These are phyloP conservation scores for Candolleomyces efflorescens DNA, from an alignment of 768 basidiomycete genomes.

Conservation along the genomic window DNA sequence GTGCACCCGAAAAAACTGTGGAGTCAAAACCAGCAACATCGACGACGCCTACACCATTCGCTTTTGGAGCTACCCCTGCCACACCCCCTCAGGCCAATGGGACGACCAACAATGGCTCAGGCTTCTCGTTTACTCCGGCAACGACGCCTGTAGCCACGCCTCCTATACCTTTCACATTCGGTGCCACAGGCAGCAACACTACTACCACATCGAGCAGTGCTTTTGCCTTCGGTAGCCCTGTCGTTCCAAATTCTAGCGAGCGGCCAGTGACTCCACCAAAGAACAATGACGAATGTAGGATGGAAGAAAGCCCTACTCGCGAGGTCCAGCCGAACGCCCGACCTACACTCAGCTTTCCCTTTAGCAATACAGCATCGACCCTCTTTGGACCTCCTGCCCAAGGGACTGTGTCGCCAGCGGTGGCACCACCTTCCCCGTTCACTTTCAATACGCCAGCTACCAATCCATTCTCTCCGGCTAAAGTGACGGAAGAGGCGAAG, in stretches of 20 bases:
- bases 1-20: constrained; percentile 7
- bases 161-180: constrained; percentile 45
- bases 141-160: constrained; percentile 19
- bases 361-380: constrained; percentile 26
- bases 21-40: constrained; percentile 17
- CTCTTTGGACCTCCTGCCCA: constrained; percentile 26
- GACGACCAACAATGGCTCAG: constrained; percentile 12
- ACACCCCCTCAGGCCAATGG: constrained; percentile 26
- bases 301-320: constrained; percentile 80
- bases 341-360: constrained; percentile 46
- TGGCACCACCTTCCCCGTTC: constrained; percentile 26
- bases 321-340: constrained; percentile 47
- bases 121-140: constrained; percentile 40
- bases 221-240: constrained; percentile 49
- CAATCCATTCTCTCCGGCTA: constrained; percentile 47
- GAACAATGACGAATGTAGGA: constrained; percentile 61
- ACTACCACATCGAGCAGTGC: constrained; percentile 46
- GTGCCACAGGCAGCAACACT: constrained; percentile 37
- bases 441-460: constrained; percentile 36
- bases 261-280: constrained; percentile 65
- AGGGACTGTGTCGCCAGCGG: constrained; percentile 15
- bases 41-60: constrained; percentile 30
- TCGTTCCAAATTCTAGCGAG: constrained; percentile 25
- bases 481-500: constrained; percentile 41
- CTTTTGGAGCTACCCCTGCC: constrained; percentile 38